Base-by-base conservation (phyloP, 805 yeast species). In the Suhomyces sp. region DNA sequence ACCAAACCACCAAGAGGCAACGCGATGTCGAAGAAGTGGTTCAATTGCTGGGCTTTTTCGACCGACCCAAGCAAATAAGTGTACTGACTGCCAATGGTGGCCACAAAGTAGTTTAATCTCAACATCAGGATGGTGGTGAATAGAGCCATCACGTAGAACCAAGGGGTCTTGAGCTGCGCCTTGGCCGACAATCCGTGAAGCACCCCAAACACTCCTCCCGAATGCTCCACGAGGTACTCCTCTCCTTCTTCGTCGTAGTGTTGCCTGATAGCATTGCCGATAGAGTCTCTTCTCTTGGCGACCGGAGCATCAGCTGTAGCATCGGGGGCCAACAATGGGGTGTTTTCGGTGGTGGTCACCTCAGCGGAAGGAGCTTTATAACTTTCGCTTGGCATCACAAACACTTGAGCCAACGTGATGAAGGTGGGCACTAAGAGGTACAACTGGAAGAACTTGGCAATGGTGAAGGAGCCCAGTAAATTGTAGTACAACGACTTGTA, bases 111-210 rank as follows among this genome's bases (percentile, higher is more conserved):
- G 65, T 81, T 81, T 51, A 81, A 67, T 60, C 85, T 68, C 54
- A 81, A 70, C 86, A 81, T 81, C 66, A 78, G 83, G 54, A 81
- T 74, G 19, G 81, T 79, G n/a, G 82, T 71, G 61, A 80, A 80
- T 27, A 70, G 47, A 58, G 82, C 74, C 70, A 80, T 79, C 44
- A 81, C 67, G 44, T 66, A 57, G 58, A 81, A 81, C 85, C 85
- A 81, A 50, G 74, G 78, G 2, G 84, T 76, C 54, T 69, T 72
- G 62, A 81, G 69, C 64, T 81, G 86, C 52, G 68, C 72, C 35
- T 69, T 58, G 8, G 83, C 77, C 4, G 82, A 74, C 60, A 72
- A 73, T 1, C 85, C 84, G 60, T 81, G 86, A 44, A 81, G 67
- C 26, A 81, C 72, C 45, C 85, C 85, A 60, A 80, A 81, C 38